Base-by-base conservation (phyloP, 2,329 filamentous ascomycete genomes). In the Clarireedia sp. region DNA sequence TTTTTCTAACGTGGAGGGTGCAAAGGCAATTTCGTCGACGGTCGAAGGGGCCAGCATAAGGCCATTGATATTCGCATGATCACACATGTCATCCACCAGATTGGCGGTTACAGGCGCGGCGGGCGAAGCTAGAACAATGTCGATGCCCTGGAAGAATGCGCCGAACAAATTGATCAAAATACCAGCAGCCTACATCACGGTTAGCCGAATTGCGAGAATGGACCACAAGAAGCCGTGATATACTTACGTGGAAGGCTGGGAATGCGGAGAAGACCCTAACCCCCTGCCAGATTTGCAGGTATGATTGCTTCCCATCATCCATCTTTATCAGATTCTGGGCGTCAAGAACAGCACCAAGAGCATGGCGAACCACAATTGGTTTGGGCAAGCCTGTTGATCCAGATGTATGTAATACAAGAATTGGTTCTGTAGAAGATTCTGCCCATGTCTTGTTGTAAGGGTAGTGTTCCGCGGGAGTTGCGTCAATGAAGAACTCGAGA, bases 391-490 rank as follows among this genome's bases (percentile, higher is more conserved):
- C 59, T 12, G 57, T 59, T 19, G 57, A 59, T 16, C 57, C 59
- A 12, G 59, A 61, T 41, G 59, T 58, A 45, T 61, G 59, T 12
- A 57, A n/a, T 40, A 57, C 23, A 16, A 61, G 29, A 36, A 51
- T 9, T 14, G 55, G 52, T 4, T 57, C 46, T 14, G 45, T 10
- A 7, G 19, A 48, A 8, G 37, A 54, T 19, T 68, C 60, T 1
- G 67, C 64, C 21, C 67, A 72, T 2, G 53, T 59, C 6, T 57
- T 47, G 9, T 46, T 48, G 24, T 59, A 54, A n/a, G 54, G 26
- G 38, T 55, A 55, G 19, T 51, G 54, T n/a, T 47, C 24, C 50
- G 44, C 52, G 6, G 46, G 52, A 8, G 38, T 51, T 36, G 50
- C 46, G 5, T 55, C 52, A 26, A 55, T 16, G 17, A 55, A 49